Base-by-base conservation (phyloP, 1,284 basidiomycete genomes). In the Porodaedalea pini region DNA sequence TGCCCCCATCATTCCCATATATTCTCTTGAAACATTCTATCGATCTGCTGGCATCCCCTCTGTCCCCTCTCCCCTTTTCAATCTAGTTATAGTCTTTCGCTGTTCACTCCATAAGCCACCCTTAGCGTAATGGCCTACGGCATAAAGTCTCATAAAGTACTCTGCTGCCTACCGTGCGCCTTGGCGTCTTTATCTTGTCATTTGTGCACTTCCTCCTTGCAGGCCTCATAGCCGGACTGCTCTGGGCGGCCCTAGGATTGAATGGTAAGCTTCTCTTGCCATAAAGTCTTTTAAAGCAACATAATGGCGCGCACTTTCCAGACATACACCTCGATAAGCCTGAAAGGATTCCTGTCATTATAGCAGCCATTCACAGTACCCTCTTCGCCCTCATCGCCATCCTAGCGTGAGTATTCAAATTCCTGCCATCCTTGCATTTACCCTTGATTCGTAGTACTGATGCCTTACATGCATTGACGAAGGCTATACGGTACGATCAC, bases 151-250 rank as follows among this genome's bases (percentile, higher is more conserved):
- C 55, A 57, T 13, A 60, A 63, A 44, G 66, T 67, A 51, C 63
- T 62, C 51, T 67, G 62, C 60, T 67, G 66, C 50, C 50, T 67
- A 56, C 59, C 67, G 62, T 69, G 58, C 66, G 68, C 27, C 45
- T 68, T 15, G 65, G 66, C 44, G 66, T 67, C 11, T 68, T 69
- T 54, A 51, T 69, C 37, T 61, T 64, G 6, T 63, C 62, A 15
- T 58, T 65, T 19, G 23, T 61, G 6, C 50, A 60, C 10, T 49
- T 59, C 21, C 6, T 60, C 5, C 17, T 52, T 15, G 43, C 53
- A 29, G 64, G 53, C 25, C 15, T 50, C 29, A n/a, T 56, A 21
- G 58, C 66, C 40, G 57, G 52, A 51, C 25, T 61, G 3, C 58
- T 47, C 40, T 58, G 41, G 60, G 31, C 37, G 45, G 43, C 10